phyloP scores from a whole-genome alignment of 805 yeast genomes.

The Pachysolen tannophilus region DNA sequence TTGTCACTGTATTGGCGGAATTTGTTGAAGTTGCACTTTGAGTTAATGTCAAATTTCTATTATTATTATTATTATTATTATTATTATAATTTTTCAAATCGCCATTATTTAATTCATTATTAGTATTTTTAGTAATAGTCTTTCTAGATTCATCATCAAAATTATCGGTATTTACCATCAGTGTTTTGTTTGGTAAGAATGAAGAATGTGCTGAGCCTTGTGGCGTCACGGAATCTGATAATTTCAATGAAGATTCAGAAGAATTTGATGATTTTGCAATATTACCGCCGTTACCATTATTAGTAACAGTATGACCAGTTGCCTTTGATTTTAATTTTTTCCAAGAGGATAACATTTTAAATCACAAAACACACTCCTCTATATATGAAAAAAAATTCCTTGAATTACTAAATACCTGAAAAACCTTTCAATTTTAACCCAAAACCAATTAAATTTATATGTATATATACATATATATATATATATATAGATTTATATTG shows the following conservation, averaged over 20 bases:
- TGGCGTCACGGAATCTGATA: background rate
- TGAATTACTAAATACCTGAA: background rate
- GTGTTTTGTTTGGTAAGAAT: no score
- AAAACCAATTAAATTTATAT: background rate
- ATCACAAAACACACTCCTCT: background rate
- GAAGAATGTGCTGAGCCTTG: no score
- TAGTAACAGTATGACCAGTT: conserved; percentile 1
- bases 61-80: background rate
- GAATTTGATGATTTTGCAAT: conserved; percentile 2
- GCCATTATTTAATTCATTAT: conserved; percentile 4
- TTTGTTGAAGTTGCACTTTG: conserved; percentile 6
- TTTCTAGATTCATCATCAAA: conserved; percentile 2
- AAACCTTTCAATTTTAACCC: background rate
- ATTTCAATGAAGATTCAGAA: background rate
- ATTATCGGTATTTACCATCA: conserved; percentile 1
- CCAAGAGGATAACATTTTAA: conserved; percentile 9
- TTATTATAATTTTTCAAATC: no score
- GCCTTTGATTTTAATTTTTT: conserved; percentile 10
- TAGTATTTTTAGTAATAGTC: conserved; percentile 5
- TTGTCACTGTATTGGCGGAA: conserved; percentile 7
- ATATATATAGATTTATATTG: no score
- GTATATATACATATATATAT: no score
- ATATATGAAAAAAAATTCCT: background rate
- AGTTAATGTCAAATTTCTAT: conserved; percentile 1
- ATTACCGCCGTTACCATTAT: background rate